Evolutionary conservation across 2,329 filamentous ascomycete genomes (phyloP), one percentile per base, ranked within the genome.

Genomic region (Paecilomyces sp.): DNA sequence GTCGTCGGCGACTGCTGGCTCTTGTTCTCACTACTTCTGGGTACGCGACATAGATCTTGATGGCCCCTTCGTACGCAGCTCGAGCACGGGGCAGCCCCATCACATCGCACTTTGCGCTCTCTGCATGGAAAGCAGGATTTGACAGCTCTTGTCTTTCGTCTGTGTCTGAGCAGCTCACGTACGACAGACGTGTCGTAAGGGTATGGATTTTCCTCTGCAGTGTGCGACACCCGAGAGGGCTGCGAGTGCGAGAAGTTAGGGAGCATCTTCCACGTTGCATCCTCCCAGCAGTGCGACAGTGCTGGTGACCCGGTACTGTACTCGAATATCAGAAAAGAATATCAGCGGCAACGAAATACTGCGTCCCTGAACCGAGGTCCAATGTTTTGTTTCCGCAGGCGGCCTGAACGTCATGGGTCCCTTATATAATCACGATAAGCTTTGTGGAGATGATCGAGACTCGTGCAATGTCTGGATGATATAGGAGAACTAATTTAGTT

Each of bases 71-170:
- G 60, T 3, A 67, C 54, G 34, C 66, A 67, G 36, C 59, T 66
- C 3, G 59, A 57, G 18, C 65, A 68, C 13, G 66, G 66, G 0
- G 59, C 51, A 3, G 60, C 41, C 6, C 62, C 63, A 56, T 66
- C 59, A 30, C 67, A 68, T 9, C 63, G 60, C 4, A 67, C 64
- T 54, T 67, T 67, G 25, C 67, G 60, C 57, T 68, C 63, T 11
- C 64, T 61, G 56, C 66, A 67, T 18, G 65, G 66, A n/a, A 68
- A 68, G 58, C 66, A 68, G 22, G 67, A 67, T 18, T 62, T 64
- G 58, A 67, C 62, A 9, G 62, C 61, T 15, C 66, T 66, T 4
- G 55, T 53, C 28, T 64, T 66, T 56, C 66, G 66, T 58, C 67
- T 67, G 18, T 61, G 56, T 36, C 64, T 67, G 12, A 68, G 66